These are phyloP conservation scores for Cyclotella sp. DNA, from an alignment of 108 stramenopile species.

Conservation along the genomic window DNA sequence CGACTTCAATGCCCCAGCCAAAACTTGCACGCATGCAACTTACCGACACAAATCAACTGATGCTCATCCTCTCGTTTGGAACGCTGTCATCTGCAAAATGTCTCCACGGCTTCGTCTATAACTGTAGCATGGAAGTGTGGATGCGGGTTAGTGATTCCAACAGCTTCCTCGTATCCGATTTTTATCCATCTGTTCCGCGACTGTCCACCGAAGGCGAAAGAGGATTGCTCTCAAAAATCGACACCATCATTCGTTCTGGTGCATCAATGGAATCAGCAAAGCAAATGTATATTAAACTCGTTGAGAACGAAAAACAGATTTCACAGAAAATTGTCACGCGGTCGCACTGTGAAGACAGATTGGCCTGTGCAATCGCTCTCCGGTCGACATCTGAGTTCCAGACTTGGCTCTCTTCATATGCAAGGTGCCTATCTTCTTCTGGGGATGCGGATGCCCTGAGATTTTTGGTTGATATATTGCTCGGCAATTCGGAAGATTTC, in stretches of 20 bases:
- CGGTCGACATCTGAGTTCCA: constrained; percentile 70
- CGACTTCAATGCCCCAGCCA: constrained; percentile 48
- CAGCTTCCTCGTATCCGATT: constrained; percentile 86
- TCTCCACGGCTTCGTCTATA: constrained; percentile 83
- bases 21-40: constrained; percentile 71
- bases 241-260: constrained; percentile 66
- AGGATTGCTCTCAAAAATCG: constrained; percentile 69
- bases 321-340: constrained; percentile 56
- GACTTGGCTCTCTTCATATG: constrained; percentile 70
- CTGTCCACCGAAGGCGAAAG: constrained; percentile 12
- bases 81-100: constrained; percentile 52
- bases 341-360: constrained; percentile 89
- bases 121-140: constrained; percentile 74
- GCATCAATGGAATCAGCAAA: constrained; percentile 51
- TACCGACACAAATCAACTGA: constrained; percentile 68
- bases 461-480: constrained; percentile 70
- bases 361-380: constrained; percentile 83
- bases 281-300: constrained; percentile 42
- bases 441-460: constrained; percentile 65
- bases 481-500: constrained; percentile 23
- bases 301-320: constrained; percentile 35
- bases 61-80: constrained; percentile 65
- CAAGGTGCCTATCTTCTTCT: constrained; percentile 48
- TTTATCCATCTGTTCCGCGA: constrained; percentile 68
- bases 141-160: constrained; percentile 77